Percentiles rank a stretch among this genome's conserved stretches.
Evolutionary conservation across 2,329 filamentous ascomycete species (phyloP).

Genomic region (Xylariaceae sp.): DNA sequence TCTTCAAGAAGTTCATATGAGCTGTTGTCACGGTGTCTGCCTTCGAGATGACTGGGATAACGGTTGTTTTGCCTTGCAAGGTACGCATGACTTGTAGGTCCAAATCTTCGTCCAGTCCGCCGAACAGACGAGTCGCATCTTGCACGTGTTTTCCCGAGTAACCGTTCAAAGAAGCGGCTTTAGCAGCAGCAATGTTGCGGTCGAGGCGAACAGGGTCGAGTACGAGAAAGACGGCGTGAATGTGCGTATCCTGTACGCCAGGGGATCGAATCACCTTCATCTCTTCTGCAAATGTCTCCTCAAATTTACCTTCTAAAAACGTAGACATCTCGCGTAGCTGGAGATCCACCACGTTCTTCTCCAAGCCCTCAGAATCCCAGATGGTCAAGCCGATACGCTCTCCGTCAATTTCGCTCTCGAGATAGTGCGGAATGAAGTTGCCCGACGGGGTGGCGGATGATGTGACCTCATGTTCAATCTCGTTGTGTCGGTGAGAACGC

Average conservation of each 20-base stretch:
- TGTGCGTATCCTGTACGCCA: conserved; percentile 91
- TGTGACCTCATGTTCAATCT: conserved; percentile 56
- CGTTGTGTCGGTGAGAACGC: conserved; percentile 50
- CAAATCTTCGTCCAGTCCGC: conserved; percentile 79
- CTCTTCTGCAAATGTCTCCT: conserved; percentile 95
- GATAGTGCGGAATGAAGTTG: conserved; percentile 82
- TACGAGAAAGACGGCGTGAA: conserved; percentile 90
- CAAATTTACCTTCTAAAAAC: conserved; percentile 97
- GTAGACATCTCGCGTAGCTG: conserved; percentile 87
- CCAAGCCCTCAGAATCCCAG: conserved; percentile 94
- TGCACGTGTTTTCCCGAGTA: conserved; percentile 48
- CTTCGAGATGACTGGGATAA: conserved; percentile 94
- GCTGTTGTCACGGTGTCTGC: conserved; percentile 94
- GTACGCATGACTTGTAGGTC: conserved; percentile 87
- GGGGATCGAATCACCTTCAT: conserved; percentile 95
- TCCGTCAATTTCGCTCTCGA: conserved; percentile 91
- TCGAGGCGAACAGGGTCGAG: conserved; percentile 86
- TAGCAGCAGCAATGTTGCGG: conserved; percentile 70
- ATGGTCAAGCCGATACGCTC: conserved; percentile 90
- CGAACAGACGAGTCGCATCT: conserved; percentile 50
- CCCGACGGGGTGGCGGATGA: conserved; percentile 53
- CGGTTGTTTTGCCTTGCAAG: conserved; percentile 88
- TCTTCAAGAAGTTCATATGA: conserved; percentile 91
- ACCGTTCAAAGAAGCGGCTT: conserved; percentile 51
- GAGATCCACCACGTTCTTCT: conserved; percentile 92